Conservation (phyloP, 306 rosid genomes). For the Trifolium fragiferum region DNA sequence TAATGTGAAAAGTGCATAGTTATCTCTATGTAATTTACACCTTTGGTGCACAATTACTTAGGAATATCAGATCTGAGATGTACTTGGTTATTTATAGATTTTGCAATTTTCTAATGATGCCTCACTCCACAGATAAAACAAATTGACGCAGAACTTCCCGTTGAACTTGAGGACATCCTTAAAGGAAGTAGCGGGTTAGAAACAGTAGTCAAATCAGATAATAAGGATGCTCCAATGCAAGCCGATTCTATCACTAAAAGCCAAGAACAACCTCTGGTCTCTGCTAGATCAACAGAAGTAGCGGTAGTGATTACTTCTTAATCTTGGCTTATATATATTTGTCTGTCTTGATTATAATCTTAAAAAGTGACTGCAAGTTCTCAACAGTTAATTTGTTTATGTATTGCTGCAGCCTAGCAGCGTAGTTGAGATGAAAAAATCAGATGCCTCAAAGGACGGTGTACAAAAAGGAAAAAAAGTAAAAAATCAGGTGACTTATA, state of each 20-base stretch:
- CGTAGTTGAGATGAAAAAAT: slow-evolving; percentile 42
- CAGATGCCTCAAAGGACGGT: slow-evolving; percentile 51
- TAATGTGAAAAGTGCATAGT: slow-evolving; percentile 10
- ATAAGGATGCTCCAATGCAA: slow-evolving; percentile 25
- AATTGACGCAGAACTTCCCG: slow-evolving; percentile 66
- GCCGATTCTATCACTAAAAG: slow-evolving; percentile 17
- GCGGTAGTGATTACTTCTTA: slow-evolving; percentile 41
- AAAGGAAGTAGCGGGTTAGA: slow-evolving; percentile 47
- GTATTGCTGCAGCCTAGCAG: slow-evolving; percentile 43
- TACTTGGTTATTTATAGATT: slow-evolving; percentile 25
- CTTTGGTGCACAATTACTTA: slow-evolving; percentile 29
- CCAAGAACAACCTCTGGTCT: slow-evolving; percentile 39
- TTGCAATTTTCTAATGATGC: slow-evolving; percentile 45
- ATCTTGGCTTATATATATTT: slow-evolving; percentile 22
- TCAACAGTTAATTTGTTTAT: neutral
- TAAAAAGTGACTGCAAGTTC: slow-evolving; percentile 5
- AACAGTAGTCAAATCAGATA: slow-evolving; percentile 37
- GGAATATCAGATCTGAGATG: slow-evolving; percentile 26
- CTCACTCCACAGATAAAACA: slow-evolving; percentile 60
- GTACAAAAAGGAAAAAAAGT: slow-evolving; percentile 51
- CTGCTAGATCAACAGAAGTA: slow-evolving; percentile 34
- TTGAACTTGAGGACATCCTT: slow-evolving; percentile 61
- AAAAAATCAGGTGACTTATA: slow-evolving; percentile 62
- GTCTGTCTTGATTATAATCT: slow-evolving; percentile 25
- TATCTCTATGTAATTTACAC: slow-evolving; percentile 19